A percentile compares a stretch with the other conserved stretches of the same genome.
phyloP scores from a whole-genome alignment of 805 yeast genomes.

The Pichia pseudocactophila region DNA sequence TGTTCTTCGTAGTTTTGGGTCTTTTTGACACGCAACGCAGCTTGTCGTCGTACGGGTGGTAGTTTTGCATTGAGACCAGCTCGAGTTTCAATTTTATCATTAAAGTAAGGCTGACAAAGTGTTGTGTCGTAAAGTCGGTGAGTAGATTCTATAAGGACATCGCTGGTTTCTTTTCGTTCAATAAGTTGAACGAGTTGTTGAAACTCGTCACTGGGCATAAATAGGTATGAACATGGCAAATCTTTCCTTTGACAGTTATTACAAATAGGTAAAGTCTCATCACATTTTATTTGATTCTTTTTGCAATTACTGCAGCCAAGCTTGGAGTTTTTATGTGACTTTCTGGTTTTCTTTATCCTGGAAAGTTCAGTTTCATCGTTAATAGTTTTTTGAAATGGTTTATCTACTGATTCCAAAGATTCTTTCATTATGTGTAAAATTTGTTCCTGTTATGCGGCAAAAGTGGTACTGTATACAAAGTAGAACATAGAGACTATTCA shows the following conservation, averaged over 20 bases:
- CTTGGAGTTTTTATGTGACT: conserved; percentile 27
- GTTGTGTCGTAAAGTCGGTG: background rate
- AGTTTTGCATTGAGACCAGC: background rate
- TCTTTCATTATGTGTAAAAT: no score
- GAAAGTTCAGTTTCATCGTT: no score
- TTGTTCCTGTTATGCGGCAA: no score
- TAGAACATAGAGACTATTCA: no score
- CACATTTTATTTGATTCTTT: conserved; percentile 30
- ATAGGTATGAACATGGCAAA: conserved; percentile 8
- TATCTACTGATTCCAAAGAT: no score
- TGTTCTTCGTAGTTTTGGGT: background rate
- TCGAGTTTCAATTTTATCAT: background rate
- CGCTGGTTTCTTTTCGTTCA: background rate
- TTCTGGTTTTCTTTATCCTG: background rate
- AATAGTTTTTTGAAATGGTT: no score
- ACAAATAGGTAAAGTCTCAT: conserved; percentile 25
- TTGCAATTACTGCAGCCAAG: conserved; percentile 34
- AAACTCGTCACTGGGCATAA: conserved; percentile 1
- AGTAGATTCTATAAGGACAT: background rate
- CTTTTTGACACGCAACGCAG: background rate
- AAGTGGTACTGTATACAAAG: no score
- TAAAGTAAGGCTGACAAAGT: background rate
- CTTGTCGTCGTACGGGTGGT: background rate
- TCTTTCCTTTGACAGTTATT: conserved; percentile 6
- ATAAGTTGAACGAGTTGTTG: background rate